phyloP scores from a whole-genome alignment of 2,329 filamentous ascomycete genomes.

The Chaetomium sp. region DNA sequence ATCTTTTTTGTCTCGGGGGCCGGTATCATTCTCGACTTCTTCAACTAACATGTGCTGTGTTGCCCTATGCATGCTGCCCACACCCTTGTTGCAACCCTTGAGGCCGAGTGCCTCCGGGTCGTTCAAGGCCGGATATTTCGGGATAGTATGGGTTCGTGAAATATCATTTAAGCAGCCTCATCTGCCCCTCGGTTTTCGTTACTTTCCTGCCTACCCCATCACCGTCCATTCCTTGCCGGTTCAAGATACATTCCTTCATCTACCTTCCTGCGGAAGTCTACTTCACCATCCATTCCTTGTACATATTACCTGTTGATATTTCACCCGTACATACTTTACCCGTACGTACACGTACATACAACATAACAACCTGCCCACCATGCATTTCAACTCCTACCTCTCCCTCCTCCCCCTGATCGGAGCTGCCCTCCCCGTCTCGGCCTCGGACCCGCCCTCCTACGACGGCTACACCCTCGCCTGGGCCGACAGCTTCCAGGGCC shows the following conservation, averaged over 20 bases:
- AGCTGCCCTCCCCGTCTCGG: conserved; percentile 25
- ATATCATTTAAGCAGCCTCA: not conserved
- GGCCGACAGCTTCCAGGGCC: conserved; percentile 40
- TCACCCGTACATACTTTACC: not conserved
- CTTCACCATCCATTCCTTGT: conserved; percentile 2
- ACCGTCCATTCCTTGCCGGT: not conserved
- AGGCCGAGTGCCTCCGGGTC: too few species aligned
- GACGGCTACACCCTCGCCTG: conserved; percentile 38
- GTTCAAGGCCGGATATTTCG: too few species aligned
- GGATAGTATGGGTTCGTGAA: not conserved
- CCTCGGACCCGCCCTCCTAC: conserved; percentile 34
- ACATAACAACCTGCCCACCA: not conserved
- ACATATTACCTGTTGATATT: not conserved
- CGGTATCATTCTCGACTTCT: conserved; percentile 1
- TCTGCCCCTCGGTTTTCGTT: not conserved
- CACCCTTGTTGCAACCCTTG: too few species aligned
- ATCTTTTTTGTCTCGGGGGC: not conserved
- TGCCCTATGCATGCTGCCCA: too few species aligned
- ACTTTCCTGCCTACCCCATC: not conserved
- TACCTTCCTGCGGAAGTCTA: not conserved
- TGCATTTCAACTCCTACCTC: conserved; percentile 12
- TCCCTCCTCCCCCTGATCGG: conserved; percentile 18
- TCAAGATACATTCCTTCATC: conserved; percentile 1
- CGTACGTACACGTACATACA: not conserved
- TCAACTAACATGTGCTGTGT: not conserved